A percentile compares a stretch with the other conserved stretches of the same genome.
Conservation (phyloP, 371 early-diverging fungal genomes). For the Mucor sp. region DNA sequence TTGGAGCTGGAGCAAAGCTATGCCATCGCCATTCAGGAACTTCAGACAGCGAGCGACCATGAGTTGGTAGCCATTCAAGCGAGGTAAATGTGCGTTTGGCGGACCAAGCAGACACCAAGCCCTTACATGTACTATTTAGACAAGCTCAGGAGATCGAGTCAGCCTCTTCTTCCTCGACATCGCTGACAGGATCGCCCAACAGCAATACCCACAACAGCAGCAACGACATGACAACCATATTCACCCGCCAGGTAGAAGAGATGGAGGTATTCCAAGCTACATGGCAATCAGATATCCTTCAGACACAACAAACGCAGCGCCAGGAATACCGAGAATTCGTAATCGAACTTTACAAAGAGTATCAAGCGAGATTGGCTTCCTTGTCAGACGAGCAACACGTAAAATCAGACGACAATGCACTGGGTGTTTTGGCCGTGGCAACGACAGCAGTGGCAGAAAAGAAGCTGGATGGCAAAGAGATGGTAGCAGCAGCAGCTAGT, state of each 20-base stretch:
- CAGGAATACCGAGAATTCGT: constrained; percentile 73
- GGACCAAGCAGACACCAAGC: neutral
- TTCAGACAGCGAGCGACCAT: constrained; percentile 42
- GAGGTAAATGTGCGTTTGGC: constrained; percentile 23
- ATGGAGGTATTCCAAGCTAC: constrained; percentile 66
- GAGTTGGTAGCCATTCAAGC: constrained; percentile 42
- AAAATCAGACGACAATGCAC: constrained; percentile 8
- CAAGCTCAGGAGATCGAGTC: constrained; percentile 41
- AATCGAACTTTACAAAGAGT: constrained; percentile 62
- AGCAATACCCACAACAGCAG: neutral
- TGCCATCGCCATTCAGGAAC: constrained; percentile 61
- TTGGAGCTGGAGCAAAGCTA: constrained; percentile 69
- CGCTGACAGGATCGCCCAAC: neutral
- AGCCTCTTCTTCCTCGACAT: constrained; percentile 8
- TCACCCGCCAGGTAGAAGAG: constrained; percentile 63
- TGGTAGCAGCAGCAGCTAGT: constrained; percentile 46
- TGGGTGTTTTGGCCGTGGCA: neutral
- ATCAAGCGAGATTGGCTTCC: constrained; percentile 38
- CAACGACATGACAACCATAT: constrained; percentile 44
- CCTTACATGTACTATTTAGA: constrained; percentile 10
- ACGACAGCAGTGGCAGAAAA: constrained; percentile 13
- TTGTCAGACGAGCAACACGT: constrained; percentile 16
- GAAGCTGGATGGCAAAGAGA: constrained; percentile 55
- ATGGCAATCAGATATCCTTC: constrained; percentile 62
- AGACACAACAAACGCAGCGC: constrained; percentile 60